A percentile compares a stretch with the other conserved stretches of the same genome.
Conservation (phyloP, 768 basidiomycete species). For the Termitomyces sp. region DNA sequence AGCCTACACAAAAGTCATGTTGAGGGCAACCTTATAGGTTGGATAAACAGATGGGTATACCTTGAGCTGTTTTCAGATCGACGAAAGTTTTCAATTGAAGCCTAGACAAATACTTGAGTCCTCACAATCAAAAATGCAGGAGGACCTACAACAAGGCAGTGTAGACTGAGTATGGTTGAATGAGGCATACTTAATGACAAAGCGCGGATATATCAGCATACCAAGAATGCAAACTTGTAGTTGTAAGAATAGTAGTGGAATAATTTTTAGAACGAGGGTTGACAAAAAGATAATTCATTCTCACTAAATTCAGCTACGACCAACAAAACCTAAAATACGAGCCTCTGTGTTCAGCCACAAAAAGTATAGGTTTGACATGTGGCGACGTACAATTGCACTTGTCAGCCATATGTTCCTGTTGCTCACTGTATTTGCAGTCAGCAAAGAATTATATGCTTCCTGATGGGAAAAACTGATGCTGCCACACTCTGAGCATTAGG, state of each 20-base stretch:
- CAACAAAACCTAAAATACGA: conserved; percentile 22
- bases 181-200: neutral
- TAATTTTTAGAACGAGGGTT: neutral
- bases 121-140: neutral
- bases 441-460: conserved; percentile 1
- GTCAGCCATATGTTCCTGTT: conserved; percentile 34
- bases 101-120: conserved; percentile 16
- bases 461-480: conserved; percentile 27
- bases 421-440: conserved; percentile 33
- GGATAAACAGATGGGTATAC: conserved; percentile 14
- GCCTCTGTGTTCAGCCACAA: neutral
- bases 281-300: neutral
- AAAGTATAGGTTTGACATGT: neutral
- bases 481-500: conserved; percentile 42
- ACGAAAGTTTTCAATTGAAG: conserved; percentile 31
- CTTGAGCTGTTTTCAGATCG: conserved; percentile 33
- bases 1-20: conserved; percentile 18
- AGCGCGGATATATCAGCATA: conserved; percentile 15
- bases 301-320: conserved; percentile 40
- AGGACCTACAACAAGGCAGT: conserved; percentile 30
- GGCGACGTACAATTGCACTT: conserved; percentile 28
- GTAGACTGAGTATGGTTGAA: conserved; percentile 26
- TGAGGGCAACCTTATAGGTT: neutral
- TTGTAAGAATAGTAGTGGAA: neutral
- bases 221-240: conserved; percentile 27